Conservation (phyloP, 345 rosid genomes). For the Kernera saxatilis region DNA sequence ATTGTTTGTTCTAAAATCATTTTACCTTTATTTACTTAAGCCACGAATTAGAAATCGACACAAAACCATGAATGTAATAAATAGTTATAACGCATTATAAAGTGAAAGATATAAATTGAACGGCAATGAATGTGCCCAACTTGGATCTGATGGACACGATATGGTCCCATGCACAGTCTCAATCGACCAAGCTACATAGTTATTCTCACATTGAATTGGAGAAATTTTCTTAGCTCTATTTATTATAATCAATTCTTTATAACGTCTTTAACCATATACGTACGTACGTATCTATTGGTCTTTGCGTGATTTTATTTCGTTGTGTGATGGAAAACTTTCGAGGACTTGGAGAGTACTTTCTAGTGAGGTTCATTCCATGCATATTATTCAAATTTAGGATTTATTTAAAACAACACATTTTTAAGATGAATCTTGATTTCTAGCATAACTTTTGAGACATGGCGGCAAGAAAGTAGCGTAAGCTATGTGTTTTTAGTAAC, state of each 20-base stretch:
- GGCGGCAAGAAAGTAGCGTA: not conserved
- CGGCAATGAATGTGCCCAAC: not conserved
- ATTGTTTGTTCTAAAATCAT: not conserved
- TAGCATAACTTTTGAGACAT: not conserved
- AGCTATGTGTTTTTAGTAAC: too few relatives aligned
- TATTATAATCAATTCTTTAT: not conserved
- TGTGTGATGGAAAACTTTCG: not conserved
- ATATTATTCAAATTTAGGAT: not conserved
- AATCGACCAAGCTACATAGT: not conserved
- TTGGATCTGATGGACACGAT: conserved; percentile 16
- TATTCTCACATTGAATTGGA: not conserved
- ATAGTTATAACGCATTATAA: not conserved
- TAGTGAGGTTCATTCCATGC: too few relatives aligned
- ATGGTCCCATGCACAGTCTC: conserved; percentile 5
- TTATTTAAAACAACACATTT: not conserved
- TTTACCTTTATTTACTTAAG: not conserved
- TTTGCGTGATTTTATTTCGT: not conserved
- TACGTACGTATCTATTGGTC: not conserved
- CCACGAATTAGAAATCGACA: conserved; percentile 7
- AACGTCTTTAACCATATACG: not conserved
- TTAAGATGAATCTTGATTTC: not conserved
- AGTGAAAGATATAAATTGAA: not conserved
- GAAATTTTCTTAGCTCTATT: not conserved
- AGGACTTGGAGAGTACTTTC: too few relatives aligned
- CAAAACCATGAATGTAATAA: not conserved